Evolutionary conservation across 495 filamentous ascomycete species (phyloP).

Genomic region (Trichocladium antarcticum): DNA sequence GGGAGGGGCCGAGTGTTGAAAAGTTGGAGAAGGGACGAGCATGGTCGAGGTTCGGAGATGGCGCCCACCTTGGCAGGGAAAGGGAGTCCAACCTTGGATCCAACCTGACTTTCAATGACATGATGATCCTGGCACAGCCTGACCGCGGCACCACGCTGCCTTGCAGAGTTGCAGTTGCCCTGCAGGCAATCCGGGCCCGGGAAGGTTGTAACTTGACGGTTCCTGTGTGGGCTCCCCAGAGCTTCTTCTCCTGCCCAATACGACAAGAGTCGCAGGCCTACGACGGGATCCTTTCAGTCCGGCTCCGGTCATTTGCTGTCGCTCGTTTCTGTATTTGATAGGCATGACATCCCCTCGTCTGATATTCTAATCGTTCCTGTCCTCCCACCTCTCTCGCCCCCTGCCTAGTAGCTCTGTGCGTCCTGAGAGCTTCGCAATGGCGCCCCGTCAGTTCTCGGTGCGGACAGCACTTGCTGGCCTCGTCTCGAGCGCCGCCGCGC

Average conservation of each 20-base stretch:
- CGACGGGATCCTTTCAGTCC: conserved; percentile 9
- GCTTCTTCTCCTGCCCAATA: conserved; percentile 8
- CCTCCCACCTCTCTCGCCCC: not conserved
- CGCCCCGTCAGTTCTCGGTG: conserved; percentile 10
- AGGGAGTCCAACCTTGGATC: not conserved
- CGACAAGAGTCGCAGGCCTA: not conserved
- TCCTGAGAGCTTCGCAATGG: conserved; percentile 8
- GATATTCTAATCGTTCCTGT: not conserved
- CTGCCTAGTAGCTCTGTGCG: not conserved
- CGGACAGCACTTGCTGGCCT: conserved; percentile 19
- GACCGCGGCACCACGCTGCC: not conserved
- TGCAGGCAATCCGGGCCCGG: not conserved
- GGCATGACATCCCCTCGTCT: not conserved
- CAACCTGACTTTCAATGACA: no score
- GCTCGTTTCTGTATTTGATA: not conserved
- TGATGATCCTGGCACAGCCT: not conserved
- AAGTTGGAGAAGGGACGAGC: not conserved
- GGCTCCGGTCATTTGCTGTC: not conserved
- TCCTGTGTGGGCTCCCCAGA: not conserved
- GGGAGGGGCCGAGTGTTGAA: no score
- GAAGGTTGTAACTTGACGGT: not conserved
- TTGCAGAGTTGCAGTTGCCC: not conserved
- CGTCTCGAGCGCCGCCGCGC: conserved; percentile 16
- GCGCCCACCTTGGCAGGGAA: no score
- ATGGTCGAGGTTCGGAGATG: not conserved